These are phyloP conservation scores for Setaria italica DNA, from an alignment of 202 grass and related monocot species.

Conservation along the genomic window DNA sequence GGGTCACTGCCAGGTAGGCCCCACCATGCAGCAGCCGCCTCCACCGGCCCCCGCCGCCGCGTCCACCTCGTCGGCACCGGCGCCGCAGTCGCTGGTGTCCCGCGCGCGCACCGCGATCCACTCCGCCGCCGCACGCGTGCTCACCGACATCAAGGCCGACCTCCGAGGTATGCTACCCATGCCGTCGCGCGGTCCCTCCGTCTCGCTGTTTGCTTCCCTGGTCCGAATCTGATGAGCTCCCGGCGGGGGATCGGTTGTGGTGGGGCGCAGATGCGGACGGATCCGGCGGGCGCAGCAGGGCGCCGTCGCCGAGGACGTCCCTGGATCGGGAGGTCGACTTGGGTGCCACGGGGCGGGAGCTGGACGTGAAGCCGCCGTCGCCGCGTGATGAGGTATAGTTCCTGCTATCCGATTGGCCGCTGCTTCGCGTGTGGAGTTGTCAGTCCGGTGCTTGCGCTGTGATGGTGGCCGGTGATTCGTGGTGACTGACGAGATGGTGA, in stretches of 20 bases:
- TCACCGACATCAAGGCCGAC: constrained; percentile 79
- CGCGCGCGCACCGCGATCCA: constrained; percentile 73
- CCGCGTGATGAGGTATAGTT: constrained; percentile 50
- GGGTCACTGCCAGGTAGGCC: constrained; percentile 49
- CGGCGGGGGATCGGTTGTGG: constrained; percentile 15
- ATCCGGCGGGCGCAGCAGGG: constrained; percentile 50
- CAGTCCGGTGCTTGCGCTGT: not conserved
- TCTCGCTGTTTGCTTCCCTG: constrained; percentile 14
- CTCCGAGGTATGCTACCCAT: constrained; percentile 47
- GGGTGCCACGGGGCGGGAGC: not conserved
- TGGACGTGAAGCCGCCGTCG: constrained; percentile 19
- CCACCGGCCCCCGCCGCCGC: constrained; percentile 31
- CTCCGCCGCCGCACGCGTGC: constrained; percentile 70
- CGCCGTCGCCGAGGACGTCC: constrained; percentile 50
- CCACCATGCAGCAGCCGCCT: constrained; percentile 59
- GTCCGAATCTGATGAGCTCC: constrained; percentile 50
- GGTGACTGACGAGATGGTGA: not conserved
- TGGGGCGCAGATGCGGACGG: constrained; percentile 57
- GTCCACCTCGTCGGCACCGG: constrained; percentile 26
- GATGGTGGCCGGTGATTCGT: constrained; percentile 8
- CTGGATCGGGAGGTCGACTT: constrained; percentile 56
- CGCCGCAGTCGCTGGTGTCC: constrained; percentile 70
- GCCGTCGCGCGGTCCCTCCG: not conserved
- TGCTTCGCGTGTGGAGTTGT: not conserved
- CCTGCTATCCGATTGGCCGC: not conserved